Evolutionary conservation across 1,284 basidiomycete species (phyloP).

Genomic region (Ganoderma multipileum): DNA sequence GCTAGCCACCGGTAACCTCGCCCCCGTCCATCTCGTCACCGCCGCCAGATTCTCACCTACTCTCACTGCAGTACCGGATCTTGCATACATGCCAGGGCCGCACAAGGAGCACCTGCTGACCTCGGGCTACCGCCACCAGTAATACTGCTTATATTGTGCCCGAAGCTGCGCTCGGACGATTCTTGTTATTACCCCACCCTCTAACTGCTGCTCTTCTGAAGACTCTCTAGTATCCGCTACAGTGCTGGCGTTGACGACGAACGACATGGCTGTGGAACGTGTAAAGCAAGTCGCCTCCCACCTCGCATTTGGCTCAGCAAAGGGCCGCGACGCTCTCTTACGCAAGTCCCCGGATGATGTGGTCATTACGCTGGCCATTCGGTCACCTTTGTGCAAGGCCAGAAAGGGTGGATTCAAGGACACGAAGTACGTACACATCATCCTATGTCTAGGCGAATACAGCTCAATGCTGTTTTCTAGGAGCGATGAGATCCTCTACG

Average conservation of each 20-base stretch:
- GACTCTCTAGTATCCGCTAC: background rate
- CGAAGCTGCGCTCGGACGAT: conserved; percentile 8
- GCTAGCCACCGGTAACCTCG: background rate
- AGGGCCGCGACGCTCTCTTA: conserved; percentile 55
- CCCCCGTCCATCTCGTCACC: conserved; percentile 8
- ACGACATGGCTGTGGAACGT: conserved; percentile 49
- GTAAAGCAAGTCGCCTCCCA: conserved; percentile 73
- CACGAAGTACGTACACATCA: conserved; percentile 53
- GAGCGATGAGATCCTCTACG: conserved; percentile 78
- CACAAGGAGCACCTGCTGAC: background rate
- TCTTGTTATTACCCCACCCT: conserved; percentile 2
- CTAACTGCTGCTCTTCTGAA: background rate
- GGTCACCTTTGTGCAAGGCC: conserved; percentile 79
- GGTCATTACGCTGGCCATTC: conserved; percentile 80
- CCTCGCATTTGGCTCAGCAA: conserved; percentile 47
- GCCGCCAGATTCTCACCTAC: background rate
- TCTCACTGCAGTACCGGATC: background rate
- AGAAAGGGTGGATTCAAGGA: conserved; percentile 86
- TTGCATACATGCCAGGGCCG: background rate
- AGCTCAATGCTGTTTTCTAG: conserved; percentile 42
- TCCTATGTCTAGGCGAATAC: background rate
- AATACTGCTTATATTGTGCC: background rate
- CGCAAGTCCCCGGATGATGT: conserved; percentile 74
- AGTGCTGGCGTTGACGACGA: background rate
- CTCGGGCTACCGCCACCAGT: background rate